phyloP scores from a whole-genome alignment of 2,329 filamentous ascomycete species.

The Botrytis galanthina region DNA sequence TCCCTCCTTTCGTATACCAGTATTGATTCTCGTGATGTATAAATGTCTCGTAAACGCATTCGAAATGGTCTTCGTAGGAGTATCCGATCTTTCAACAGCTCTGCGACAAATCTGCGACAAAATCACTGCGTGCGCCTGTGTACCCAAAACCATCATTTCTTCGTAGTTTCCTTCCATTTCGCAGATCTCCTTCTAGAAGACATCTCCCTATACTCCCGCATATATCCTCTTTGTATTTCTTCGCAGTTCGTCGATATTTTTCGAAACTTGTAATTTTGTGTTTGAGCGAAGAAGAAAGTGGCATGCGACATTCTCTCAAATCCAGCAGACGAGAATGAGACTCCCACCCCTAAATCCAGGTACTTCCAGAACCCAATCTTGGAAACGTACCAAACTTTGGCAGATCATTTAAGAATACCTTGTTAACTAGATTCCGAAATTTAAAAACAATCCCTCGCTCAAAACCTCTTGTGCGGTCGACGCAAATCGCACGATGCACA shows the following conservation, averaged over 20 bases:
- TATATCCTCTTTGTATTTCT: background rate
- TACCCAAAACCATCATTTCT: background rate
- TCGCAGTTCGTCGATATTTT: background rate
- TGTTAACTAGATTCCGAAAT: fast-evolving
- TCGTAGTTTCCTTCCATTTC: background rate
- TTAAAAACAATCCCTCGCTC: background rate
- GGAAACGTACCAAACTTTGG: background rate
- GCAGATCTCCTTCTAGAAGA: background rate
- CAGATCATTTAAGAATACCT: background rate
- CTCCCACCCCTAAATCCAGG: background rate
- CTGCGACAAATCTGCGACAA: background rate
- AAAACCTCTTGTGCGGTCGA: background rate
- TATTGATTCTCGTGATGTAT: too few relatives aligned
- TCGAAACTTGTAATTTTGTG: background rate
- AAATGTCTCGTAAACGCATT: background rate
- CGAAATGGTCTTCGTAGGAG: background rate
- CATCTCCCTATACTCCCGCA: background rate
- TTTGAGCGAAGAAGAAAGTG: background rate
- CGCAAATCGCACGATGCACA: background rate
- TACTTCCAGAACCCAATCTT: background rate
- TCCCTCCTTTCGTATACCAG: background rate
- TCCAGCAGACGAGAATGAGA: background rate
- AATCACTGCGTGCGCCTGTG: background rate
- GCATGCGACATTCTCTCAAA: background rate
- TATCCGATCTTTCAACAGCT: background rate